phyloP scores from a whole-genome alignment of 331 rosid species.

The Arachis monticola region DNA sequence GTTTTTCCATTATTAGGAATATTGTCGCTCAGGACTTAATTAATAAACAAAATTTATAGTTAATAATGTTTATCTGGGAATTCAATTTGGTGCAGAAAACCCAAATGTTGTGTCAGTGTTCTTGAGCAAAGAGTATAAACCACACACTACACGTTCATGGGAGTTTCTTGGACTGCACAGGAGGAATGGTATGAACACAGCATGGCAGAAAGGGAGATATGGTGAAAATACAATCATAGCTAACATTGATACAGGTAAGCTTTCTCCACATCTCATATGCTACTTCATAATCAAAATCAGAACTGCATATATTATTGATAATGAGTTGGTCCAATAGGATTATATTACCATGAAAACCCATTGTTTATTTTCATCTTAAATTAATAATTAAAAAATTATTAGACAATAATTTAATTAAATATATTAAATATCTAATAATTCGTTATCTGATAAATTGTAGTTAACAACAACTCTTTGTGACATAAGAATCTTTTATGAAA shows the following conservation, averaged over 20 bases:
- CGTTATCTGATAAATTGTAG: background rate
- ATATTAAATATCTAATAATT: no score
- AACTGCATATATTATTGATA: background rate
- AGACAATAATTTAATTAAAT: no score
- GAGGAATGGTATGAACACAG: constrained; percentile 24
- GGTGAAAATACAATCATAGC: constrained; percentile 45
- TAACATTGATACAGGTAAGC: constrained; percentile 45
- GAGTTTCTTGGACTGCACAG: constrained; percentile 49
- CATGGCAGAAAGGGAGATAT: constrained; percentile 44
- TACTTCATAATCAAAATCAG: no score
- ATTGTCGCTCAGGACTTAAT: background rate
- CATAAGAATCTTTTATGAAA: background rate
- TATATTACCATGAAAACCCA: no score
- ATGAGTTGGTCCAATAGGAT: no score
- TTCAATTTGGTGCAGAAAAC: constrained; percentile 37
- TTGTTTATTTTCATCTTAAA: no score
- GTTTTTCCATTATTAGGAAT: background rate
- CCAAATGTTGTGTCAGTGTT: constrained; percentile 43
- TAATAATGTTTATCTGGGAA: no score
- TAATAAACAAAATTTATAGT: no score
- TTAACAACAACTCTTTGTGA: background rate
- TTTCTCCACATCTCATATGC: background rate
- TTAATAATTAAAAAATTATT: no score
- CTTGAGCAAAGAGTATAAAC: constrained; percentile 44
- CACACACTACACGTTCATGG: constrained; percentile 50